Evolutionary conservation across 2,329 filamentous ascomycete genomes (phyloP).

Genomic region (Aureobasidium sp.): DNA sequence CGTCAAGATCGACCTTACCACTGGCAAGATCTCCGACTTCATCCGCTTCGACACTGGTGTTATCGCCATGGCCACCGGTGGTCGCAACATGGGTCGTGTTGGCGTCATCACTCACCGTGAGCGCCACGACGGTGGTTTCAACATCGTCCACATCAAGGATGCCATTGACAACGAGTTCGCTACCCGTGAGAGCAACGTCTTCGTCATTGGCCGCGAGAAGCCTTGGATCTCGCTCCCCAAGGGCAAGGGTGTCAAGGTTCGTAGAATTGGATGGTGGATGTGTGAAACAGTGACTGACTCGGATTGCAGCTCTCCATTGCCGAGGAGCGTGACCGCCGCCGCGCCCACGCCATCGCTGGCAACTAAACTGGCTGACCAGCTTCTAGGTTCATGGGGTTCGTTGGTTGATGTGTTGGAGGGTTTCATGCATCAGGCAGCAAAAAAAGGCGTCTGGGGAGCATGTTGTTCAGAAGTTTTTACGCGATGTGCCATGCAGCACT

Average conservation of each 20-base stretch:
- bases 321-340: constrained; percentile 97
- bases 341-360: constrained; percentile 54
- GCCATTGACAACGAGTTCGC: constrained; percentile 99
- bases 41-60: constrained; percentile 98
- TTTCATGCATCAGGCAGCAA: constrained; percentile 12
- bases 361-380: constrained; percentile 11
- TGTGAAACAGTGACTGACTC: constrained; percentile 13
- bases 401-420: constrained; percentile 11
- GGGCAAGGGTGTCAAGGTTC: constrained; percentile 96
- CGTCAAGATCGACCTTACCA: constrained; percentile 95
- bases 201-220: constrained; percentile 97
- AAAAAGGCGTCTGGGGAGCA: constrained; percentile 14
- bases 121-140: constrained; percentile 99
- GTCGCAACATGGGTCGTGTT: constrained; percentile 99
- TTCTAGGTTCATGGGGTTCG: constrained; percentile 9
- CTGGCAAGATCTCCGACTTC: constrained; percentile 92
- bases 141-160: constrained; percentile 99
- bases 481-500: constrained; percentile 11
- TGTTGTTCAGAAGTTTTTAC: constrained; percentile 7
- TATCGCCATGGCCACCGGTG: constrained; percentile 97
- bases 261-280: constrained; percentile 14
- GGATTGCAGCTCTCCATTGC: constrained; percentile 77
- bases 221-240: constrained; percentile 99
- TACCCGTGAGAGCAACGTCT: constrained; percentile 98
- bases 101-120: constrained; percentile 99